A percentile compares a stretch with the other conserved stretches of the same genome.
These are phyloP conservation scores for Anethum foeniculum DNA, from an alignment of 140 eudicot genomes.

Conservation along the genomic window DNA sequence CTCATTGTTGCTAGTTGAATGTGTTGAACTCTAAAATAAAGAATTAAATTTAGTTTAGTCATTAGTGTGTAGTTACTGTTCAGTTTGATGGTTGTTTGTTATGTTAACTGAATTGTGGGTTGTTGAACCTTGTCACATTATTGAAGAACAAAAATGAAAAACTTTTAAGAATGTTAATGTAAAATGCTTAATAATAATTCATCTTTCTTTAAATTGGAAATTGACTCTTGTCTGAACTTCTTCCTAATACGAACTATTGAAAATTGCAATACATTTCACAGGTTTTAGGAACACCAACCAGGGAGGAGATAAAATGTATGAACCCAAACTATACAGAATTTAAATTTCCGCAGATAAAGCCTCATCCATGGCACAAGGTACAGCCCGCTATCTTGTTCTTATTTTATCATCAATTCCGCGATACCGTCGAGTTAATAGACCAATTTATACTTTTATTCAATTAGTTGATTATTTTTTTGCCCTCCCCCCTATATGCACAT, in stretches of 20 bases:
- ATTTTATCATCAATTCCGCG: neutral
- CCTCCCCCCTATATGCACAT: neutral
- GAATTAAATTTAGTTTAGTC: neutral
- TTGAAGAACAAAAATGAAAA: neutral
- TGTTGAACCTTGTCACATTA: neutral
- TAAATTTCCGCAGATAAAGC: constrained; percentile 95
- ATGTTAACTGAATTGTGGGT: neutral
- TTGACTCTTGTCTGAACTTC: constrained; percentile 5
- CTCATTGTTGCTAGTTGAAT: constrained; percentile 1
- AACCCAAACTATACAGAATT: constrained; percentile 97
- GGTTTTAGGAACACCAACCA: constrained; percentile 99
- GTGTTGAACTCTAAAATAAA: neutral
- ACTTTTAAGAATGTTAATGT: neutral
- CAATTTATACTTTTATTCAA: neutral
- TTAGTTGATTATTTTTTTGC: neutral
- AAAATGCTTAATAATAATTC: neutral
- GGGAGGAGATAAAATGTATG: constrained; percentile 98
- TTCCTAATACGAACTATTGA: neutral
- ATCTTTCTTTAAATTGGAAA: neutral
- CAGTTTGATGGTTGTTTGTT: neutral
- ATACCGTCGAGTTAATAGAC: neutral
- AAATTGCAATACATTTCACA: constrained; percentile 17
- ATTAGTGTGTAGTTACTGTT: neutral
- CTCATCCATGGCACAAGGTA: constrained; percentile 99
- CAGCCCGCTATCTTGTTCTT: neutral